A percentile compares a stretch with the other conserved stretches of the same genome.
phyloP scores from a whole-genome alignment of 805 yeast genomes.

The Cyberlindnera saturnus region DNA sequence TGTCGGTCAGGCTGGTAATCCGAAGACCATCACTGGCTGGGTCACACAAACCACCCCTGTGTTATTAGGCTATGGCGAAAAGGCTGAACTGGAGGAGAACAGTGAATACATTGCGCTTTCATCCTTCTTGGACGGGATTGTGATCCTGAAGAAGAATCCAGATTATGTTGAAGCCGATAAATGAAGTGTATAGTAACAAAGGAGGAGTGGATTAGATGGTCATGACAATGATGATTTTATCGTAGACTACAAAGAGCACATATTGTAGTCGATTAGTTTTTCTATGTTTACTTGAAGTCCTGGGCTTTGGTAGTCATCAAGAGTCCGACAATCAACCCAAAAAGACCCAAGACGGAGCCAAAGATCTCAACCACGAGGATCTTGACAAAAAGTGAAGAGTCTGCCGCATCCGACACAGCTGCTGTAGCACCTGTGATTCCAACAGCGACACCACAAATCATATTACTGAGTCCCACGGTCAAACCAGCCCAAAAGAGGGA shows the following conservation, averaged over 20 bases:
- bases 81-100: conserved; percentile 89
- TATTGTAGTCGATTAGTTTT: not conserved
- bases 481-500: conserved; percentile 97
- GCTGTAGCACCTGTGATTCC: conserved; percentile 99
- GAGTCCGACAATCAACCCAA: conserved; percentile 94
- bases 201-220: no score
- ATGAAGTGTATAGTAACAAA: not conserved
- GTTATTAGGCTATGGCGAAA: conserved; percentile 83
- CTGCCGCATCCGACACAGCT: conserved; percentile 96
- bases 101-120: conserved; percentile 86
- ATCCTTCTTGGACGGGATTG: conserved; percentile 85
- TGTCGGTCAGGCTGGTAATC: conserved; percentile 98
- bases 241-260: no score
- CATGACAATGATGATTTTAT: no score
- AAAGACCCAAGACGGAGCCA: conserved; percentile 91
- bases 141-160: conserved; percentile 85
- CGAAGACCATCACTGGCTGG: conserved; percentile 99
- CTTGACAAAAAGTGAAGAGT: conserved; percentile 89
- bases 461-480: conserved; percentile 89
- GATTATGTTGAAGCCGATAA: conserved; percentile 60
- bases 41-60: conserved; percentile 98
- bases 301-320: conserved; percentile 95
- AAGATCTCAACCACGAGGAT: conserved; percentile 95
- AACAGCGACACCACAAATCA: conserved; percentile 95
- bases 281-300: conserved; percentile 55